Percentiles rank a stretch among this genome's conserved stretches.
Conservation (phyloP, 2,329 filamentous ascomycete genomes). For the Plectosphaerella sp. region DNA sequence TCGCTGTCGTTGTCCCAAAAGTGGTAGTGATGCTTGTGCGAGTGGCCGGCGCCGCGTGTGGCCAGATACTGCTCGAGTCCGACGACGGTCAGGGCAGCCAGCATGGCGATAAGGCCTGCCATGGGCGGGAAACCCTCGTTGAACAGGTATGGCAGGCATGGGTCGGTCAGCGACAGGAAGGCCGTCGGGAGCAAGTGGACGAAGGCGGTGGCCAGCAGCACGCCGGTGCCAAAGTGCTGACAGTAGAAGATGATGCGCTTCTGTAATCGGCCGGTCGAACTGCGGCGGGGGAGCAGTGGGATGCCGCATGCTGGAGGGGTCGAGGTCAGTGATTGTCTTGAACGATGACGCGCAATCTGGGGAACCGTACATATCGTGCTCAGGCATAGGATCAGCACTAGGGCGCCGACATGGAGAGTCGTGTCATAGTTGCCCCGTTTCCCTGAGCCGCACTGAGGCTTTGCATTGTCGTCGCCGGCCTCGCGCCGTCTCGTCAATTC, state of each 20-base stretch:
- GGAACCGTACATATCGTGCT: conserved; percentile 49
- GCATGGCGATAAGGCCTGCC: conserved; percentile 77
- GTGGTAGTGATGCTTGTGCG: conserved; percentile 48
- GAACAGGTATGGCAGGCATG: conserved; percentile 74
- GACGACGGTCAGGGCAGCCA: conserved; percentile 76
- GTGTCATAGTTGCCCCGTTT: conserved; percentile 59
- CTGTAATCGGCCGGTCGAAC: conserved; percentile 50
- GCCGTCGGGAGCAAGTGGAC: conserved; percentile 70
- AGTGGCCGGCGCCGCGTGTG: conserved; percentile 59
- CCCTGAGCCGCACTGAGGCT: conserved; percentile 48
- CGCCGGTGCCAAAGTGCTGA: conserved; percentile 76
- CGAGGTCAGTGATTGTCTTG: conserved; percentile 4
- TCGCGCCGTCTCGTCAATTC: conserved; percentile 43
- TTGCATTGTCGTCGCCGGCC: conserved; percentile 26
- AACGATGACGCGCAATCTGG: neutral
- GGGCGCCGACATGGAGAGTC: conserved; percentile 60
- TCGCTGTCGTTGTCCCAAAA: conserved; percentile 43
- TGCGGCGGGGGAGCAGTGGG: conserved; percentile 58
- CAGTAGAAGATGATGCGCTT: conserved; percentile 60
- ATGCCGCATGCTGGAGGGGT: conserved; percentile 54
- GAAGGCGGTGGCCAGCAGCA: conserved; percentile 82
- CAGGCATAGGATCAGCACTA: conserved; percentile 60
- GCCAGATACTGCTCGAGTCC: conserved; percentile 87
- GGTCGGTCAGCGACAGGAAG: conserved; percentile 62
- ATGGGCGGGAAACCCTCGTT: conserved; percentile 74